phyloP scores from a whole-genome alignment of 495 filamentous ascomycete genomes.

The Cladorrhinum samala region DNA sequence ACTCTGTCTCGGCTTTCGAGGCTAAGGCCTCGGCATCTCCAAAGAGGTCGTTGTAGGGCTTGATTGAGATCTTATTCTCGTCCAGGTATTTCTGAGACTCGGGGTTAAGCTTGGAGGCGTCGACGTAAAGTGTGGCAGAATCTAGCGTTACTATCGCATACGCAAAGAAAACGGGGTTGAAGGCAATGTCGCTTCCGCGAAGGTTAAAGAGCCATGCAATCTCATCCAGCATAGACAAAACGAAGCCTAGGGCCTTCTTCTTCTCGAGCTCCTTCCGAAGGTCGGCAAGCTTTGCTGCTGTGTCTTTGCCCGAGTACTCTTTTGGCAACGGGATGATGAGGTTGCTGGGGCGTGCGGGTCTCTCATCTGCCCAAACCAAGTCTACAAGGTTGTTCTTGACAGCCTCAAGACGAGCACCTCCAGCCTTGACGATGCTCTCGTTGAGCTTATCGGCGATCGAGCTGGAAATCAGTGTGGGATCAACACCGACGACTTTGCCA shows the following conservation, averaged over 20 bases:
- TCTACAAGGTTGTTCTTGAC: constrained; percentile 82
- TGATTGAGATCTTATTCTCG: constrained; percentile 60
- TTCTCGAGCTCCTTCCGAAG: constrained; percentile 87
- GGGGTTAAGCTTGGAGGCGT: constrained; percentile 65
- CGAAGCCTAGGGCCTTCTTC: constrained; percentile 80
- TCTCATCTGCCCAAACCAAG: constrained; percentile 69
- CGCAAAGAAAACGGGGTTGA: constrained; percentile 98
- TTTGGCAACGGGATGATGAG: constrained; percentile 61
- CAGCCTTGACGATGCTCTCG: constrained; percentile 82
- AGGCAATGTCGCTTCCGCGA: constrained; percentile 92
- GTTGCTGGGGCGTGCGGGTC: constrained; percentile 71
- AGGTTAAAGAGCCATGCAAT: constrained; percentile 98
- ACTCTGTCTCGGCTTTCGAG: constrained; percentile 34
- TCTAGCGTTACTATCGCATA: constrained; percentile 85
- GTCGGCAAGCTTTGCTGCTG: constrained; percentile 76
- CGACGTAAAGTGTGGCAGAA: constrained; percentile 76
- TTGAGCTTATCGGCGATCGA: constrained; percentile 79
- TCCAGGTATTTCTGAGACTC: constrained; percentile 67
- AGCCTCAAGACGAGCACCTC: constrained; percentile 65
- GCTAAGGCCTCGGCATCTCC: constrained; percentile 63
- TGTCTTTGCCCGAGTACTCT: constrained; percentile 77
- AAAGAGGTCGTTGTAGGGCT: constrained; percentile 82
- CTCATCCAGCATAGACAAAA: constrained; percentile 95
- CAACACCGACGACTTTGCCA: constrained; percentile 84
- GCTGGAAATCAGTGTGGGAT: constrained; percentile 81